Percentiles rank a stretch among this genome's conserved stretches.
These are phyloP conservation scores for Cryphonectria japonica DNA, from an alignment of 2,329 filamentous ascomycete species.

Conservation along the genomic window DNA sequence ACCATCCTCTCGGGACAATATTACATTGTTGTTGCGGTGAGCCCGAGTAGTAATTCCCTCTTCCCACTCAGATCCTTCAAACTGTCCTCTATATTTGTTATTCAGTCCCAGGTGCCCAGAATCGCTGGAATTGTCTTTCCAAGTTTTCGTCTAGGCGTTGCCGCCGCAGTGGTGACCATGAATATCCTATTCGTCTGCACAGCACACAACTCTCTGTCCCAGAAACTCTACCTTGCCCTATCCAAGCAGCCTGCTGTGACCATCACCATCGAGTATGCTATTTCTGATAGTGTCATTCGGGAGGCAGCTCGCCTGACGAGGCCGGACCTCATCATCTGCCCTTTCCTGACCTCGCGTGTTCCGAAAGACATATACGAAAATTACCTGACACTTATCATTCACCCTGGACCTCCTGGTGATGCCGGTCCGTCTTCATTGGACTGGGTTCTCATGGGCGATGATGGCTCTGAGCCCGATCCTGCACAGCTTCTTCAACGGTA, in stretches of 20 bases:
- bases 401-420: slow-evolving; percentile 47
- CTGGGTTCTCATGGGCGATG: slow-evolving; percentile 48
- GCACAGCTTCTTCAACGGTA: slow-evolving; percentile 37
- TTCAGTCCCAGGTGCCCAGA: too few species aligned
- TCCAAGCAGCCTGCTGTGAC: slow-evolving; percentile 42
- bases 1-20: background rate
- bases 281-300: slow-evolving; percentile 41
- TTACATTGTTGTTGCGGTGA: background rate
- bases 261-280: slow-evolving; percentile 46
- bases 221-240: slow-evolving; percentile 43
- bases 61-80: too few species aligned
- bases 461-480: slow-evolving; percentile 41
- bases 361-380: slow-evolving; percentile 43
- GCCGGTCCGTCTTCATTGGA: slow-evolving; percentile 47
- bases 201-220: slow-evolving; percentile 49
- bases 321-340: slow-evolving; percentile 47
- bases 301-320: slow-evolving; percentile 42
- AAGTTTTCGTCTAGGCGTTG: background rate
- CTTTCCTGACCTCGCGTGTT: slow-evolving; percentile 45
- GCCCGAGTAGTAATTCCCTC: background rate
- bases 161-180: slow-evolving; percentile 10
- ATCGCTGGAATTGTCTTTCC: background rate
- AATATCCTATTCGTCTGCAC: slow-evolving; percentile 47
- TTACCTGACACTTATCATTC: slow-evolving; percentile 45
- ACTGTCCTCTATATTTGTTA: background rate